Evolutionary conservation across 2,329 filamentous ascomycete genomes (phyloP).

Genomic region (Zymoseptoria brevis): DNA sequence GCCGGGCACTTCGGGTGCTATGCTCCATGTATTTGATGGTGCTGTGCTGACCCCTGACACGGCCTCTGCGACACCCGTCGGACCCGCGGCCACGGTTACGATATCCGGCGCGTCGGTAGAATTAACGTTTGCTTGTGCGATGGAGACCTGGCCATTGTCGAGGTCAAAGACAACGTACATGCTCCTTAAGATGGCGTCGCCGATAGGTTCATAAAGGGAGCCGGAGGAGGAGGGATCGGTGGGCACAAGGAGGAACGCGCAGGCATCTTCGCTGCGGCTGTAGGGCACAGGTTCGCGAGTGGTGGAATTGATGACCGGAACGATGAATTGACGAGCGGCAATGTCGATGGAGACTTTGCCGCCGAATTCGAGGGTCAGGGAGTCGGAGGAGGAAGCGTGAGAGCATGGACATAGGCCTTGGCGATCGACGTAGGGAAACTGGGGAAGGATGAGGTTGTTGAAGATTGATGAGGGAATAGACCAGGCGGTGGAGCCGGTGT

Average conservation of each 20-base stretch:
- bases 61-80: constrained; percentile 23
- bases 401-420: constrained; percentile 19
- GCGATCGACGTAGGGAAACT: constrained; percentile 18
- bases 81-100: constrained; percentile 22
- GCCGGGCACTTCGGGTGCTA: constrained; percentile 15
- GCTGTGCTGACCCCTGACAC: constrained; percentile 15
- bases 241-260: constrained; percentile 22
- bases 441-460: constrained; percentile 14
- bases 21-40: constrained; percentile 12
- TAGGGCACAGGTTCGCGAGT: constrained; percentile 17
- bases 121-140: constrained; percentile 27
- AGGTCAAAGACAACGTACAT: constrained; percentile 32
- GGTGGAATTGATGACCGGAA: constrained; percentile 22
- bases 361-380: constrained; percentile 24
- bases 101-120: constrained; percentile 14
- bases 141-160: constrained; percentile 28
- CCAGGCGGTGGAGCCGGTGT: constrained; percentile 28
- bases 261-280: constrained; percentile 15
- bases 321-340: constrained; percentile 23
- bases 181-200: constrained; percentile 26
- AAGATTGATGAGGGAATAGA: constrained; percentile 19
- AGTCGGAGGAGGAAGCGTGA: constrained; percentile 19
- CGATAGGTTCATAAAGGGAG: constrained; percentile 20
- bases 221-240: constrained; percentile 3
- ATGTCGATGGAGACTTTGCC: constrained; percentile 23